Base-by-base conservation (phyloP, 1,284 basidiomycete species). In the Afroboletus lepidellus region DNA sequence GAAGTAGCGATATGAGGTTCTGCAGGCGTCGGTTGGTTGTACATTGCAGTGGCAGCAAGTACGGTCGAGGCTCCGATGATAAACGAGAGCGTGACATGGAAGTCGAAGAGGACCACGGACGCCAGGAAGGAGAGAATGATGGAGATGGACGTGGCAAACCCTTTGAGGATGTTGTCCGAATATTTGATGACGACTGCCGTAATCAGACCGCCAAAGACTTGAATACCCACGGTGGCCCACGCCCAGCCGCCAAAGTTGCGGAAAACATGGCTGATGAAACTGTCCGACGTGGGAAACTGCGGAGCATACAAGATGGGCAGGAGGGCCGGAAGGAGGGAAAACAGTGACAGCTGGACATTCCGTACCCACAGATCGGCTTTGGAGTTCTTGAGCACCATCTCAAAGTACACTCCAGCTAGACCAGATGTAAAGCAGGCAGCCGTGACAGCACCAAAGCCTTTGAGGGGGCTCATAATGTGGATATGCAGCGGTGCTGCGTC, bases 41-140 rank as follows among this genome's bases (percentile, higher is more conserved):
- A 89, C 77, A 96, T 83, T 80, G 89, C 94, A 2, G 95, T 98
- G 15, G 94, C 88, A 11, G 79, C 77, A 21, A 98, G 80, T 32
- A 98, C 95, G 30, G 91, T 87, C 2, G 81, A 77, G 1, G 93
- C 85, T 27, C 95, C 95, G 29, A 93, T 76, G 57, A 95, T 70
- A 70, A 98, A 98, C 0, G 87, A 83, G 13, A 84, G 78, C 0
- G 95, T 96, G 66, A 98, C 88, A 25, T 79, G 78, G 71, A 95
- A 95, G 65, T 90, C 79, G 77, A 98, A 98, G 32, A 98, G 81
- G 20, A 83, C 83, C 56, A 98, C 92, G 38, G 89, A 92, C 3
- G 94, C 92, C 55, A 95, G 81, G 79, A 95, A 98, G 41, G 93
- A 94, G 47, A 99, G 75, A 53, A 98, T 84, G 73, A 99, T 98